Percentiles rank a stretch among this genome's conserved stretches.
phyloP scores from a whole-genome alignment of 768 basidiomycete species.

The Suillus decipiens region DNA sequence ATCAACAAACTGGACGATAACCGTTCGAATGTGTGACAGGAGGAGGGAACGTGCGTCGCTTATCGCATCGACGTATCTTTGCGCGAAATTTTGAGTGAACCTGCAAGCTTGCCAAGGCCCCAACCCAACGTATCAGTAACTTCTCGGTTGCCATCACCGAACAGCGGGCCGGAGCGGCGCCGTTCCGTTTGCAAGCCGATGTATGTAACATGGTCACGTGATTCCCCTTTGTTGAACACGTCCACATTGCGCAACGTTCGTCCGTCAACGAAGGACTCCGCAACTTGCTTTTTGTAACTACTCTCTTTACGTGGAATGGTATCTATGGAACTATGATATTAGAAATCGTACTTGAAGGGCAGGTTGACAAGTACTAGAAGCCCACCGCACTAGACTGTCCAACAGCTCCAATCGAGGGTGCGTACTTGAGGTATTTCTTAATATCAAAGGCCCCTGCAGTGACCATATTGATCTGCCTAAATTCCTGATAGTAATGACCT shows the following conservation, averaged over 20 bases:
- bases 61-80: not conserved
- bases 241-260: too few relatives aligned
- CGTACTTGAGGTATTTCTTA: not conserved
- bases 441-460: not conserved
- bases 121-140: not conserved
- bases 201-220: not conserved
- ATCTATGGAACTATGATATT: not conserved
- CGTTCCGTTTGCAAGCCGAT: not conserved
- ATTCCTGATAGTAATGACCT: not conserved
- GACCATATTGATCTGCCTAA: not conserved
- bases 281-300: not conserved
- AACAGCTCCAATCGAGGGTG: not conserved
- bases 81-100: not conserved
- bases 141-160: not conserved
- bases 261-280: too few relatives aligned
- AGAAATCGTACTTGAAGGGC: not conserved
- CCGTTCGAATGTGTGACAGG: not conserved
- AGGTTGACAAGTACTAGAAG: not conserved
- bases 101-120: too few relatives aligned
- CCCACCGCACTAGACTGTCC: not conserved
- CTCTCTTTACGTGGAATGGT: not conserved
- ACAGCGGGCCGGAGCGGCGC: too few relatives aligned
- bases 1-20: too few relatives aligned
- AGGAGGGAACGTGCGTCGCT: not conserved
- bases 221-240: not conserved